Evolutionary conservation across 768 basidiomycete species (phyloP).

Genomic region (Vararia minispora): DNA sequence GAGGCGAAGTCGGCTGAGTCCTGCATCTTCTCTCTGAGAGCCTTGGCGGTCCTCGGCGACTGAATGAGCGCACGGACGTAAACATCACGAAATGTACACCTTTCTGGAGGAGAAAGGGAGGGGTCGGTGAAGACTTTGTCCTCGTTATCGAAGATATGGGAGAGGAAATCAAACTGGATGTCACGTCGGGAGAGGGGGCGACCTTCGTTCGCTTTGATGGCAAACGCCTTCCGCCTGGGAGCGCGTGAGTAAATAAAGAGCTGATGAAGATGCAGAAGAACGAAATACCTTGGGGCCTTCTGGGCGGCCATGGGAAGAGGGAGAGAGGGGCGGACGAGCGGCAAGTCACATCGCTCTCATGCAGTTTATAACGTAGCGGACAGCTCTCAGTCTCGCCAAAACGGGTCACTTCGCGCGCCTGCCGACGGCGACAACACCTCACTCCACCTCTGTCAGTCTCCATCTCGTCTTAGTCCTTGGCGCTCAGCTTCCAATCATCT

Average conservation of each 20-base stretch:
- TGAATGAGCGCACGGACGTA: conserved; percentile 36
- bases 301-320: conserved; percentile 10
- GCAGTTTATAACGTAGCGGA: neutral
- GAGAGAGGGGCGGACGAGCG: neutral
- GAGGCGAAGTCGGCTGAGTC: conserved; percentile 46
- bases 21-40: conserved; percentile 61
- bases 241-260: conserved; percentile 29
- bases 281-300: conserved; percentile 11
- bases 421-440: neutral
- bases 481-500: neutral
- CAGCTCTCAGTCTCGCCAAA: neutral
- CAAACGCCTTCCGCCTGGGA: conserved; percentile 32
- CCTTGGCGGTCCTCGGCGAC: conserved; percentile 59
- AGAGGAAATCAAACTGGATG: conserved; percentile 47
- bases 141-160: conserved; percentile 30
- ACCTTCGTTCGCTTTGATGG: conserved; percentile 44
- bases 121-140: conserved; percentile 52
- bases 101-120: conserved; percentile 18
- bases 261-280: conserved; percentile 18
- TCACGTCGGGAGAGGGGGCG: conserved; percentile 57
- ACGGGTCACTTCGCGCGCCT: neutral
- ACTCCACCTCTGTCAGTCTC: neutral
- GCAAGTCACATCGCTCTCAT: too few species aligned
- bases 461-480: neutral
- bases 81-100: conserved; percentile 35